A percentile compares a stretch with the other conserved stretches of the same genome.
Conservation (phyloP, 176 grass and related monocot genomes). For the Olyra latifolia region DNA sequence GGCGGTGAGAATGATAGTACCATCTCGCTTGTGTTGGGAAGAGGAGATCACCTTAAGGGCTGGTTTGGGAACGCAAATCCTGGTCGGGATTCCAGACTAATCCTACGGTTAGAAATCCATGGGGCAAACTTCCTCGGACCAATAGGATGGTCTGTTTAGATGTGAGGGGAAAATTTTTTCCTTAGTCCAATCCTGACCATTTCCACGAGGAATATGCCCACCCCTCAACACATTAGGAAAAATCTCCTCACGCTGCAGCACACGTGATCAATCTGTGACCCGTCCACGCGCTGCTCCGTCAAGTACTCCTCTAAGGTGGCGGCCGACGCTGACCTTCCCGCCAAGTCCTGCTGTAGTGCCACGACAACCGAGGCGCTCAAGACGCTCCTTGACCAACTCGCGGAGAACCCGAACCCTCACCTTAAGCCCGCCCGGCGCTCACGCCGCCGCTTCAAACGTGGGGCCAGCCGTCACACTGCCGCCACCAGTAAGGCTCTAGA, state of each 20-base stretch:
- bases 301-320: constrained; percentile 63
- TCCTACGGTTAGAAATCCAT: too few species aligned
- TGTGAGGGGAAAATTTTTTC: too few species aligned
- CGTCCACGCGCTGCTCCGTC: constrained; percentile 81
- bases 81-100: too few species aligned
- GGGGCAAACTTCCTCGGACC: too few species aligned
- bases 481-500: constrained; percentile 9
- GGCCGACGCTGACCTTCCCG: constrained; percentile 38
- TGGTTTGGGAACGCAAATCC: too few species aligned
- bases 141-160: too few species aligned
- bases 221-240: too few species aligned
- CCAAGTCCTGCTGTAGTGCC: constrained; percentile 45
- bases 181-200: too few species aligned
- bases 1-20: too few species aligned
- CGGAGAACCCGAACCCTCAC: constrained; percentile 47
- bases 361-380: constrained; percentile 34
- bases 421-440: constrained; percentile 33
- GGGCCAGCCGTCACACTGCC: constrained; percentile 34
- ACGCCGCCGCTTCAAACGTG: constrained; percentile 52
- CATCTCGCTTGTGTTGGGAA: too few species aligned
- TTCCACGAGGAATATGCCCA: too few species aligned
- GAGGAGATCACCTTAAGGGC: too few species aligned
- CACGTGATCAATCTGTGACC: constrained; percentile 72
- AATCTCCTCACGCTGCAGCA: constrained; percentile 82
- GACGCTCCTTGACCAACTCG: constrained; percentile 59